A percentile compares a stretch with the other conserved stretches of the same genome.
phyloP scores from a whole-genome alignment of 176 grass and related monocot species.

The Lolium multiflorum region DNA sequence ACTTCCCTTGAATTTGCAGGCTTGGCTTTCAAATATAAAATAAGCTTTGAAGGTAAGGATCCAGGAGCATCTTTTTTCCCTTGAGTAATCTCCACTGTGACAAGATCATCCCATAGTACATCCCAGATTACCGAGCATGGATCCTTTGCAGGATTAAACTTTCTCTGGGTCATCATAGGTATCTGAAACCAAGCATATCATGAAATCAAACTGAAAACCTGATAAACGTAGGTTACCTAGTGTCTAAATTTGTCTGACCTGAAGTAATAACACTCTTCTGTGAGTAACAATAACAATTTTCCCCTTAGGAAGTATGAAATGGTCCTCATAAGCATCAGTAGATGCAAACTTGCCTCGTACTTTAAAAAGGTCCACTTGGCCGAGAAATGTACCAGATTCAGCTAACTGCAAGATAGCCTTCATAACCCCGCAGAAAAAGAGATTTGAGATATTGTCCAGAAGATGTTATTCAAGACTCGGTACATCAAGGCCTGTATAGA shows the following conservation, averaged over 20 bases:
- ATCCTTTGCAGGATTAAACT: constrained; percentile 95
- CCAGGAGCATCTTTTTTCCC: constrained; percentile 88
- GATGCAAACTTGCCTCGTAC: constrained; percentile 96
- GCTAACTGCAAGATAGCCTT: constrained; percentile 94
- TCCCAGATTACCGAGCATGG: constrained; percentile 92
- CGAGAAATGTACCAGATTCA: constrained; percentile 91
- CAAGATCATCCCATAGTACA: constrained; percentile 89
- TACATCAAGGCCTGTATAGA: constrained; percentile 31
- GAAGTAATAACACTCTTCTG: constrained; percentile 82
- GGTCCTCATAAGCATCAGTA: constrained; percentile 97
- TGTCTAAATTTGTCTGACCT: constrained; percentile 55
- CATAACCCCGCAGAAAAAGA: constrained; percentile 37
- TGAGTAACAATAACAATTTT: constrained; percentile 89
- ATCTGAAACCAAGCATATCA: constrained; percentile 65
- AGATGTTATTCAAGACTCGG: constrained; percentile 21
- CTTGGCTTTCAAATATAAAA: constrained; percentile 87
- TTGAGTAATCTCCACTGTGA: constrained; percentile 76
- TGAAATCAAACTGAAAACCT: constrained; percentile 34
- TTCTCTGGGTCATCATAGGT: constrained; percentile 83
- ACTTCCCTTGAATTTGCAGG: constrained; percentile 69
- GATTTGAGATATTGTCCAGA: constrained; percentile 22
- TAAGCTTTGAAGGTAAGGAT: constrained; percentile 78
- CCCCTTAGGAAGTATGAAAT: constrained; percentile 89
- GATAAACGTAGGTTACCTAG: constrained; percentile 13
- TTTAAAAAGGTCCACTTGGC: constrained; percentile 99